Evolutionary conservation across 2,329 filamentous ascomycete genomes (phyloP).

Genomic region (Hypoxylon rubiginosum): DNA sequence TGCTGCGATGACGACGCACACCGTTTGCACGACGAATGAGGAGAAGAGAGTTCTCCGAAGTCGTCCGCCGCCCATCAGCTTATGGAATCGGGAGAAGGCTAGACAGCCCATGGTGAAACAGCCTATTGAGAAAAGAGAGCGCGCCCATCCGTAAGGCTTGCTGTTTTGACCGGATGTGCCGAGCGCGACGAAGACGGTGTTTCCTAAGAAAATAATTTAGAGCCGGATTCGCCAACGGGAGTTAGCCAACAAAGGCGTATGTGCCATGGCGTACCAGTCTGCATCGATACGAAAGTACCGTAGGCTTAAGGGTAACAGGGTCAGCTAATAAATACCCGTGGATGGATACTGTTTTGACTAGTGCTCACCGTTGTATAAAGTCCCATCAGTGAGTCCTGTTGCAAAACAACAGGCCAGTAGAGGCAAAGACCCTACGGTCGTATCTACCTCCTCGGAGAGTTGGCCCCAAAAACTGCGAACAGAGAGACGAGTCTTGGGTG

Average conservation of each 20-base stretch:
- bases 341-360: not conserved
- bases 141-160: conserved; percentile 58
- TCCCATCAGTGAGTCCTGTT: conserved; percentile 49
- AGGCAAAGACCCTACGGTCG: conserved; percentile 39
- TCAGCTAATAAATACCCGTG: not conserved
- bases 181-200: conserved; percentile 59
- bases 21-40: conserved; percentile 49
- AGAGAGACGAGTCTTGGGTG: not conserved
- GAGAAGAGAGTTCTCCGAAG: conserved; percentile 48
- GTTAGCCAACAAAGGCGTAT: not conserved
- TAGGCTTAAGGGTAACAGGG: conserved; percentile 51
- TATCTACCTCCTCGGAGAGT: conserved; percentile 42
- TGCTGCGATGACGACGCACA: conserved; percentile 47
- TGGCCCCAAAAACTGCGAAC: conserved; percentile 20
- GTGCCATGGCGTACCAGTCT: conserved; percentile 47
- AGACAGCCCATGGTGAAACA: conserved; percentile 59
- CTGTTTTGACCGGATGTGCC: conserved; percentile 57
- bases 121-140: conserved; percentile 59
- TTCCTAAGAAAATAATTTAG: conserved; percentile 48
- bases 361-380: conserved; percentile 46
- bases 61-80: conserved; percentile 46
- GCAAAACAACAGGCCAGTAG: conserved; percentile 47
- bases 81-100: conserved; percentile 55
- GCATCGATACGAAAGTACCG: conserved; percentile 60
- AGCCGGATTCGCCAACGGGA: not conserved